These are phyloP conservation scores for Diaporthe citriasiana DNA, from an alignment of 2,329 filamentous ascomycete genomes.

Conservation along the genomic window DNA sequence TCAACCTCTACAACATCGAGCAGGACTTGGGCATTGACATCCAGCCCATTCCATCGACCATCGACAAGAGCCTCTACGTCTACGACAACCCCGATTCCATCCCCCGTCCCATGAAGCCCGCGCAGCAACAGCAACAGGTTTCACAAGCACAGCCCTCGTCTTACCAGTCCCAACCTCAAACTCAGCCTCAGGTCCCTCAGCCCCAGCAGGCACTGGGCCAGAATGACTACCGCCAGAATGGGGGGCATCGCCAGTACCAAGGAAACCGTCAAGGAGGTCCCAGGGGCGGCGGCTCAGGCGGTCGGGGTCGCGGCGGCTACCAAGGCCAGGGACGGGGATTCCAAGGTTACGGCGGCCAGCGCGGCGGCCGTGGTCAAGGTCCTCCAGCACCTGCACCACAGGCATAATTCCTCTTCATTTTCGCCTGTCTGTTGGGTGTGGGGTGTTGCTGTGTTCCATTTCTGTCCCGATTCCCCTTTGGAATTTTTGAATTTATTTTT, in stretches of 20 bases:
- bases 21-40: slow-evolving; percentile 98
- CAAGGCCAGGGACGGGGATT: slow-evolving; percentile 45
- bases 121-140: slow-evolving; percentile 40
- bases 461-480: slow-evolving; percentile 24
- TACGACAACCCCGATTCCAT: slow-evolving; percentile 98
- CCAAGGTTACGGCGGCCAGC: slow-evolving; percentile 50
- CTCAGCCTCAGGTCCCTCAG: slow-evolving; percentile 40
- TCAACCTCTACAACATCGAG: slow-evolving; percentile 99
- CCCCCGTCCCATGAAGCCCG: slow-evolving; percentile 77
- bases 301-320: slow-evolving; percentile 50
- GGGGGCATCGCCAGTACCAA: slow-evolving; percentile 57
- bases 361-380: slow-evolving; percentile 48
- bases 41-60: slow-evolving; percentile 91
- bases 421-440: neutral
- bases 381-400: slow-evolving; percentile 44
- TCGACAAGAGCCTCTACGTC: slow-evolving; percentile 98
- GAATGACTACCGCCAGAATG: slow-evolving; percentile 58
- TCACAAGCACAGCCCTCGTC: slow-evolving; percentile 46
- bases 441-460: slow-evolving; percentile 9
- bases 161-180: slow-evolving; percentile 22
- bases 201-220: slow-evolving; percentile 44
- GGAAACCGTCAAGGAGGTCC: slow-evolving; percentile 50
- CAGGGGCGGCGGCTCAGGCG: slow-evolving; percentile 53
- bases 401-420: slow-evolving; percentile 37
- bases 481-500: slow-evolving; percentile 32